These are phyloP conservation scores for Lactarius akahatsu DNA, from an alignment of 768 basidiomycete species.

Conservation along the genomic window DNA sequence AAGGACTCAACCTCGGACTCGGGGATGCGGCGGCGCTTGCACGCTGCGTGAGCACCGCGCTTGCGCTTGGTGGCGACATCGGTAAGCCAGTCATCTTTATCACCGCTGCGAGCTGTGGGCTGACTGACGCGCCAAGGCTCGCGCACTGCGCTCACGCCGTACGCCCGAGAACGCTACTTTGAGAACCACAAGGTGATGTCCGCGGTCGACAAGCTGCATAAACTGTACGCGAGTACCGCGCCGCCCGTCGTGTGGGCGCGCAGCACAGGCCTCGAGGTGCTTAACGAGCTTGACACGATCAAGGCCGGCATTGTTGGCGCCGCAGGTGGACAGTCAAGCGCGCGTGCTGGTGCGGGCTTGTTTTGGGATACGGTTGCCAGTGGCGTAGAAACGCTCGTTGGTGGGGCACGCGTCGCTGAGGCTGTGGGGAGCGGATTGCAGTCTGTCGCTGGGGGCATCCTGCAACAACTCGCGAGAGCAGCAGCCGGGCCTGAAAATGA, in stretches of 20 bases:
- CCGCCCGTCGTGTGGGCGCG: conserved; percentile 82
- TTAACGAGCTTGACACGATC: conserved; percentile 84
- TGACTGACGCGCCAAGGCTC: conserved; percentile 49
- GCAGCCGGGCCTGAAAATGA: neutral
- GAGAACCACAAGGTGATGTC: conserved; percentile 85
- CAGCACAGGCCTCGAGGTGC: conserved; percentile 81
- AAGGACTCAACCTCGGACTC: conserved; percentile 93
- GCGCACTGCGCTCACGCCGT: conserved; percentile 69
- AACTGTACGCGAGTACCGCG: conserved; percentile 69
- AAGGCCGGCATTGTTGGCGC: conserved; percentile 83
- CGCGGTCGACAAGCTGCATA: conserved; percentile 86
- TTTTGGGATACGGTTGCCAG: conserved; percentile 38
- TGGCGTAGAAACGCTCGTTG: conserved; percentile 46
- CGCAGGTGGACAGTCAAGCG: conserved; percentile 51
- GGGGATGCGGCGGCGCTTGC: conserved; percentile 77
- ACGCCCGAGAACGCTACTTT: conserved; percentile 79
- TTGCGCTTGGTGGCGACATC: conserved; percentile 73
- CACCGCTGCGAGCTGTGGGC: neutral
- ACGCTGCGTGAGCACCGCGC: conserved; percentile 56
- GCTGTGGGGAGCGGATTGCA: conserved; percentile 33
- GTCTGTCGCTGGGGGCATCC: conserved; percentile 34
- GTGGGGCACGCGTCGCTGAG: conserved; percentile 37
- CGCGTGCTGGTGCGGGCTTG: conserved; percentile 20
- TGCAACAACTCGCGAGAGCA: conserved; percentile 34
- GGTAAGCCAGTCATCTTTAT: conserved; percentile 50